These are phyloP conservation scores for Inga oerstediana DNA, from an alignment of 306 rosid genomes.

Conservation along the genomic window DNA sequence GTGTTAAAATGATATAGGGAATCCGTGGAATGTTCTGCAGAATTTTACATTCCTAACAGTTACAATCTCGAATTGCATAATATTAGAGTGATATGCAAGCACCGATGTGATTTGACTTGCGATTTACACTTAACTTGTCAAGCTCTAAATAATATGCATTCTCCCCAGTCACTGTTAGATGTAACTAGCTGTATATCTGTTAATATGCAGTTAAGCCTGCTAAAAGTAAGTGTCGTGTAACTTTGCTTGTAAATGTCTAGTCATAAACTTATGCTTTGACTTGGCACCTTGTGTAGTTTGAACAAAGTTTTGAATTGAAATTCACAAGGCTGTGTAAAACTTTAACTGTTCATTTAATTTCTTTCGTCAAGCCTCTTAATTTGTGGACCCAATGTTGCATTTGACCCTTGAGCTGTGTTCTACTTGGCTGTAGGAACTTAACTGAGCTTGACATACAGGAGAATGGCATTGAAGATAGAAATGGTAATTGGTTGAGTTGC, in stretches of 20 bases:
- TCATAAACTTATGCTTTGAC: not conserved
- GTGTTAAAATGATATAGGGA: not conserved
- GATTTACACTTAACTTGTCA: not conserved
- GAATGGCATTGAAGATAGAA: slow-evolving; percentile 70
- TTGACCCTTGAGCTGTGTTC: slow-evolving; percentile 27
- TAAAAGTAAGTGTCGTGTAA: not conserved
- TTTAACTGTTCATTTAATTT: not conserved
- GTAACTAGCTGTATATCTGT: slow-evolving; percentile 1
- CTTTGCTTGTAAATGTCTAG: not conserved
- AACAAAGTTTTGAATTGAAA: slow-evolving; percentile 15
- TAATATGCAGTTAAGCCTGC: not conserved
- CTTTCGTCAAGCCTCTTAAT: not conserved
- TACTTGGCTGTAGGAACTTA: slow-evolving; percentile 65
- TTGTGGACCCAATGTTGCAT: slow-evolving; percentile 26
- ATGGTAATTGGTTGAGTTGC: slow-evolving; percentile 80
- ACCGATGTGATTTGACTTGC: not conserved
- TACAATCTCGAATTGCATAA: not conserved
- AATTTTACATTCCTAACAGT: slow-evolving; percentile 19
- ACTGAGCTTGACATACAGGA: slow-evolving; percentile 80
- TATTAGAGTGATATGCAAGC: not conserved
- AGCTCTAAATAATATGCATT: not conserved
- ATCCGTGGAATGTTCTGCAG: slow-evolving; percentile 8
- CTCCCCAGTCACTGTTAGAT: not conserved
- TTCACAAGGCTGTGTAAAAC: slow-evolving; percentile 4
- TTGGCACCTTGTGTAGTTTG: slow-evolving; percentile 1